Conservation (phyloP, 768 basidiomycete genomes). For the Panellus pusillus region DNA sequence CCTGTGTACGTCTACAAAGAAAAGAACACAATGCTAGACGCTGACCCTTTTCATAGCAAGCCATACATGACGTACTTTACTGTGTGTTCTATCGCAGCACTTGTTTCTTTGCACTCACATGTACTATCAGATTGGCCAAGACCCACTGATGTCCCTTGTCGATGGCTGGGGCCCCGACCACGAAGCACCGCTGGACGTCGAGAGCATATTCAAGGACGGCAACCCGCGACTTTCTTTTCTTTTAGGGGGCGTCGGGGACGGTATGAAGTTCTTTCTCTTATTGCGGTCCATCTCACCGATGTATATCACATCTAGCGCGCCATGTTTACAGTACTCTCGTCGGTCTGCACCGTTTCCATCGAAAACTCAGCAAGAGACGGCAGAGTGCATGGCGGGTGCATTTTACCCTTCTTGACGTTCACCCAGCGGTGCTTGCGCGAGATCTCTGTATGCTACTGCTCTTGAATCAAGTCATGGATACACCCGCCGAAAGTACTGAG, state of each 20-base stretch:
- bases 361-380: slow-evolving; percentile 1
- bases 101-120: not conserved
- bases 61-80: slow-evolving; percentile 2
- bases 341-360: slow-evolving; percentile 3
- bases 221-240: not conserved
- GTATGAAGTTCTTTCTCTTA: not conserved
- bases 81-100: not conserved
- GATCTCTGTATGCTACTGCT: slow-evolving; percentile 9
- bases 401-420: slow-evolving; percentile 10
- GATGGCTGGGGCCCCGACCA: slow-evolving; percentile 5
- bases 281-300: not conserved
- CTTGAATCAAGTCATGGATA: slow-evolving; percentile 1
- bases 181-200: not conserved
- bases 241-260: slow-evolving; percentile 9
- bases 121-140: slow-evolving; percentile 5
- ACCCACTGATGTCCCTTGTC: slow-evolving; percentile 3
- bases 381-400: not conserved
- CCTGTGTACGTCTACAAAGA: not conserved
- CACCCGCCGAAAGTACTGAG: not conserved
- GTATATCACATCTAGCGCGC: slow-evolving; percentile 1
- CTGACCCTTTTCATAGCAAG: not conserved
- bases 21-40: not conserved
- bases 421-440: slow-evolving; percentile 6
- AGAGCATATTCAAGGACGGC: not conserved
- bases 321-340: slow-evolving; percentile 10